Evolutionary conservation across 2,329 filamentous ascomycete genomes (phyloP), one percentile per base, ranked within the genome.

Genomic region (Ophiosphaerella narmari): DNA sequence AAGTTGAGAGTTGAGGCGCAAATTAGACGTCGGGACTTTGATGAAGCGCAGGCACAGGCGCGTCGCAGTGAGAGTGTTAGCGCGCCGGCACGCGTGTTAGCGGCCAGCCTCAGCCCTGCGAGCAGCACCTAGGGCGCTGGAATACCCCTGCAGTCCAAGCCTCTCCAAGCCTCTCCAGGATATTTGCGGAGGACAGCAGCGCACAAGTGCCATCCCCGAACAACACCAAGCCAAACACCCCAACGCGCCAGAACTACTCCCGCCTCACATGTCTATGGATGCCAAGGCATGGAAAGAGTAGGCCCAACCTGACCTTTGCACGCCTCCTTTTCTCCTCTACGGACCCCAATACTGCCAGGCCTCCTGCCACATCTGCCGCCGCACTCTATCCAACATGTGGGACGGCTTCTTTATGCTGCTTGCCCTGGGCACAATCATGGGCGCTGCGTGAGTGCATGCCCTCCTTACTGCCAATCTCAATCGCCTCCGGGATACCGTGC

Each of bases 321-420:
- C n/a, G 34, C 43, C 43, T 48, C 43, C 51, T 50, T 53, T 48
- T 55, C 54, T 42, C 52, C 46, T 46, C 54, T 52, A 39, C 44
- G 52, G 46, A 52, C 61, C 43, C 48, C 56, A 40, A 29, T 31
- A 23, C 56, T 53, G 39, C 48, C 40, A 43, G 51, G 48, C 48
- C 26, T 39, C 44, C 44, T 26, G 31, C 33, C 36, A 45, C 50
- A 41, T 40, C 34, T 35, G 46, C 43, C 49, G 50, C 47, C 49
- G 57, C 45, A 52, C 43, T 52, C 59, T 44, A 41, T 57, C 46
- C 67, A 67, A 9, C 62, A 80, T 79, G 76, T 78, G 84, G 82
- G 83, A 85, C 73, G 85, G 85, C 63, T 77, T 87, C 39, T 81
- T 86, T 61, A 86, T 84, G 67, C 73, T 88, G 78, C 80, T 87